Base-by-base conservation (phyloP, 164 flowering plant species). In the Vitis rupestris region DNA sequence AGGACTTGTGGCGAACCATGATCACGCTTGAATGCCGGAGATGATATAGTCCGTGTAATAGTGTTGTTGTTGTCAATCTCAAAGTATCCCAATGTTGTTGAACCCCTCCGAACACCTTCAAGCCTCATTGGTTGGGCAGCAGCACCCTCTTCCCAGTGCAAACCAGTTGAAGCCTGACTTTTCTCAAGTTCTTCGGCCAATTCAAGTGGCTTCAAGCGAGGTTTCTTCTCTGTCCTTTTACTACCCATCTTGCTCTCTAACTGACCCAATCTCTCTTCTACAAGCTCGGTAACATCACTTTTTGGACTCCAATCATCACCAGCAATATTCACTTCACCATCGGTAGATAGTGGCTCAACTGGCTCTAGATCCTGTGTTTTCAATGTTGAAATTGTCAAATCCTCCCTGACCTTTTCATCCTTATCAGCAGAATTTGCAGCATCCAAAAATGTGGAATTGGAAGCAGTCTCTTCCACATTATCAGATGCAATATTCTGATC, bases 81-180 rank as follows among this genome's bases (percentile, higher is more conserved):
- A 82, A 95, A 92, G 79, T 95, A 95, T 55, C 98, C 98, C 68
- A 93, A 78, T 0, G 88, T 90, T 27, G 91, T 92, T 14, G 97
- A 93, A 0, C 92, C 93, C 67, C 90, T 82, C 29, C 85, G 74
- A 8, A 87, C 90, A 77, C 99, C 99, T 77, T 95, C 98, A 65
- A 95, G 97, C 81, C 91, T 90, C 99, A 95, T 95, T 19, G 99
- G 99, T 61, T 90, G 99, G 61, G 99, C 94, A 68, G 97, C 97
- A 15, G 92, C 98, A 64, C 97, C 99, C 76, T 91, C 97, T 78
- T 89, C 97, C 91, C 82, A 86, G 63, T 95, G 89, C 83, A 91
- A 73, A 69, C 91, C 98, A 62, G 91, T 88, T 65, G 82, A 93
- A 31, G 98, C 99, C 61, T 86, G 86, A 57, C 83, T 93, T 77